Conservation (phyloP, 345 rosid genomes). For the Corymbia maculata region DNA sequence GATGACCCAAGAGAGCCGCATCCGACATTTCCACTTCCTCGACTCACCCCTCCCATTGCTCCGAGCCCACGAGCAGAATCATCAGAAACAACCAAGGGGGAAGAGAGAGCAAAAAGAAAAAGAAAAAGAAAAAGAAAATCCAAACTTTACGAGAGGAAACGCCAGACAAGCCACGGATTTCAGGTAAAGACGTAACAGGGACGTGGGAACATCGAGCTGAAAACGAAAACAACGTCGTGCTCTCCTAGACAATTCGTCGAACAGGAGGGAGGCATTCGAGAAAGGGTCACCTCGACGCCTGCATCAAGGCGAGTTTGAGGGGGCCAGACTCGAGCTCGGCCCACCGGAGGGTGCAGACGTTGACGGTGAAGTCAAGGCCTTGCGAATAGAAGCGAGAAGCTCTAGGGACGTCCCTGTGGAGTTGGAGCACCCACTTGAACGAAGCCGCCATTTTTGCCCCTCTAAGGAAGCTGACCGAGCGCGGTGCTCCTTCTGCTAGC, state of each 20-base stretch:
- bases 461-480: background rate
- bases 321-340: slow-evolving; percentile 88
- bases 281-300: slow-evolving; percentile 42
- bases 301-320: slow-evolving; percentile 77
- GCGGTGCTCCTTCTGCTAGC: background rate
- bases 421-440: slow-evolving; percentile 86
- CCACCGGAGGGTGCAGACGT: slow-evolving; percentile 82
- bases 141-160: background rate
- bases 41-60: background rate
- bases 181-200: background rate
- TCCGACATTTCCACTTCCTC: background rate
- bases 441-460: slow-evolving; percentile 43
- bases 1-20: background rate
- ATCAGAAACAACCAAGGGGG: background rate
- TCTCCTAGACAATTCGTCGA: slow-evolving; percentile 33
- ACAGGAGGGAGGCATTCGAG: slow-evolving; percentile 5
- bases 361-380: slow-evolving; percentile 74
- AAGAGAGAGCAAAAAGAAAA: rapidly evolving
- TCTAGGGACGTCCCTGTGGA: slow-evolving; percentile 85
- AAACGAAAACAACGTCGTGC: background rate
- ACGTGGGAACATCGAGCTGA: background rate
- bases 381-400: slow-evolving; percentile 84
- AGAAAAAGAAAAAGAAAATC: no score
- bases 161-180: background rate
- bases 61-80: background rate